These are phyloP conservation scores for Camellia granthamiana DNA, from an alignment of 148 eudicot species.

Conservation along the genomic window DNA sequence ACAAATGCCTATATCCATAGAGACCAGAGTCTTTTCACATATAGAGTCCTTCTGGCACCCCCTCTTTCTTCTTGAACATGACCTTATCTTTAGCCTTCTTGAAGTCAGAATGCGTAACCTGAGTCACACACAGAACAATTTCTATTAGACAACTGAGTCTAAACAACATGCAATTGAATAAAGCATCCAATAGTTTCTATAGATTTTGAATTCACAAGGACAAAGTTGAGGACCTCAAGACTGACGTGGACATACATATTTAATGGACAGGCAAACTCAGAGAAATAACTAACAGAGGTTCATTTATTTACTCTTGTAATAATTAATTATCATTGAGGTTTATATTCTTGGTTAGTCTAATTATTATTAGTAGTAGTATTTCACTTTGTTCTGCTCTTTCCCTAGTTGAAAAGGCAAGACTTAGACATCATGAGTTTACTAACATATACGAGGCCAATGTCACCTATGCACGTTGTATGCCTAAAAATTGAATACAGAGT, in stretches of 20 bases:
- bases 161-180: too few species aligned
- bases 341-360: too few species aligned
- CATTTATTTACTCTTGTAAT: too few species aligned
- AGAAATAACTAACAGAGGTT: too few species aligned
- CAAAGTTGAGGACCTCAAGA: neutral
- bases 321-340: too few species aligned
- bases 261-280: too few species aligned
- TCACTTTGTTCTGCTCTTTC: too few species aligned
- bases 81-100: slow-evolving; percentile 71
- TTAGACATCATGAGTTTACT: neutral
- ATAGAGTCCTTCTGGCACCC: slow-evolving; percentile 67
- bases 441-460: too few species aligned
- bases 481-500: neutral
- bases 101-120: slow-evolving; percentile 60
- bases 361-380: too few species aligned
- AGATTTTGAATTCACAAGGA: neutral
- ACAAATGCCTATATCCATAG: neutral
- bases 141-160: neutral
- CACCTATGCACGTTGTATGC: too few species aligned
- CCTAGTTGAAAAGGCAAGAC: neutral
- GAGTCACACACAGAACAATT: neutral
- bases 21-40: slow-evolving; percentile 29
- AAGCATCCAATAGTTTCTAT: neutral
- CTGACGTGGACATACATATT: neutral
- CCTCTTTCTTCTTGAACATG: slow-evolving; percentile 73